These are phyloP conservation scores for Epichloe uncinata DNA, from an alignment of 2,329 filamentous ascomycete species.

Conservation along the genomic window DNA sequence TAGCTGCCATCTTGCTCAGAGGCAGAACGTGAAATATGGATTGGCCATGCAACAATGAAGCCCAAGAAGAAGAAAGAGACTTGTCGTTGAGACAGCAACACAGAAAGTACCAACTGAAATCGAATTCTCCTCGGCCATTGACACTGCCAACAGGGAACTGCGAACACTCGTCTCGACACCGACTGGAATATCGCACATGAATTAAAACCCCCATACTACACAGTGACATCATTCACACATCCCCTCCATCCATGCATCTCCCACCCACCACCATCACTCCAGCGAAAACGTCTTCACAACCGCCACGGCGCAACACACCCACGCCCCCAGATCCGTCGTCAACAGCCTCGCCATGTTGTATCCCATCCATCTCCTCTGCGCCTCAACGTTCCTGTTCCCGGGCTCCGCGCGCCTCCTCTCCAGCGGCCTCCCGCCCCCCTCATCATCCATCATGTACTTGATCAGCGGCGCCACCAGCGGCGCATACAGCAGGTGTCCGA, in stretches of 20 bases:
- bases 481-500: constrained; percentile 20
- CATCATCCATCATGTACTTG: constrained; percentile 16
- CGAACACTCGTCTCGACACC: too few species aligned
- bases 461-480: constrained; percentile 21
- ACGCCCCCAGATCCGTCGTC: constrained; percentile 22
- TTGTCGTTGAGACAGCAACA: too few species aligned
- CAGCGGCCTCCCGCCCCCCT: constrained; percentile 7
- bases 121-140: too few species aligned
- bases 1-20: too few species aligned
- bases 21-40: too few species aligned
- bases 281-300: constrained; percentile 6
- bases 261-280: background rate
- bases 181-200: too few species aligned
- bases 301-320: constrained; percentile 19
- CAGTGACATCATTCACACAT: background rate
- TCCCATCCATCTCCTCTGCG: constrained; percentile 18
- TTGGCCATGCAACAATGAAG: too few species aligned
- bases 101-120: too few species aligned
- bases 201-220: too few species aligned
- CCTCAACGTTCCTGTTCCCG: constrained; percentile 16
- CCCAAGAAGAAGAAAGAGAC: too few species aligned
- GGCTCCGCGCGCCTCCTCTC: constrained; percentile 5
- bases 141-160: too few species aligned
- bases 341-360: constrained; percentile 19
- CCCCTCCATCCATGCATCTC: background rate